Evolutionary conservation across 352 stramenopile species (phyloP), one percentile per base, ranked within the genome.

Genomic region (Globisporangium rhizosaccharum): DNA sequence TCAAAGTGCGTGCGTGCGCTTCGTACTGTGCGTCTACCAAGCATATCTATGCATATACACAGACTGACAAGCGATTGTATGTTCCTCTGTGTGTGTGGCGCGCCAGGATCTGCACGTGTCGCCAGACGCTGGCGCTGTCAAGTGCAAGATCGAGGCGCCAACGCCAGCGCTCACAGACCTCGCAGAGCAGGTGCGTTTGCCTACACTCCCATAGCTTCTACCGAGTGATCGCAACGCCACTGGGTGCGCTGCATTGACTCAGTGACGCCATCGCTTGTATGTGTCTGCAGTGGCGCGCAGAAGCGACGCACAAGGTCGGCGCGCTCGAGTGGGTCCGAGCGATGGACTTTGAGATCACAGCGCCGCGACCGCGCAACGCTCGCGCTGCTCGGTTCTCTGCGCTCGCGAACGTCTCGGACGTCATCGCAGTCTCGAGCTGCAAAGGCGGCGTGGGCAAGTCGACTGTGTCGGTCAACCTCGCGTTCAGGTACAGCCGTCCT

Each of bases 361-460:
- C 68, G 37, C 69, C 74, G 30, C 76, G 79, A 48, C 83, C 80
- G 36, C 75, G 81, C 33, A 94, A 88, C 49, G 63, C 78, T 39
- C 81, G 81, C 46, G 83, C 82, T 30, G 69, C 71, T 14, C 81
- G 84, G 46, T 92, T 87, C 71, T 94, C 78, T 20, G 83, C 84
- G 33, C 70, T 92, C 33, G 84, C 77, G 42, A 88, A 90, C 45
- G 86, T 96, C 18, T 74, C 77, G 47, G 86, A 96, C 57, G 92
- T 96, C 61, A 92, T 96, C 56, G 88, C 87, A 12, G 88, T 96
- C 28, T 95, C 83, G 20, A 97, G 89, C 66, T 97, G 93, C 78
- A 98, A 98, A 70, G 97, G 97, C 25, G 97, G 97, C 37, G 97
- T 99, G 2, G 97, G 97, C 53, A 99, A 99, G 70, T 98, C 92